Evolutionary conservation across 768 basidiomycete genomes (phyloP).

Genomic region (Lactarius evosmus): DNA sequence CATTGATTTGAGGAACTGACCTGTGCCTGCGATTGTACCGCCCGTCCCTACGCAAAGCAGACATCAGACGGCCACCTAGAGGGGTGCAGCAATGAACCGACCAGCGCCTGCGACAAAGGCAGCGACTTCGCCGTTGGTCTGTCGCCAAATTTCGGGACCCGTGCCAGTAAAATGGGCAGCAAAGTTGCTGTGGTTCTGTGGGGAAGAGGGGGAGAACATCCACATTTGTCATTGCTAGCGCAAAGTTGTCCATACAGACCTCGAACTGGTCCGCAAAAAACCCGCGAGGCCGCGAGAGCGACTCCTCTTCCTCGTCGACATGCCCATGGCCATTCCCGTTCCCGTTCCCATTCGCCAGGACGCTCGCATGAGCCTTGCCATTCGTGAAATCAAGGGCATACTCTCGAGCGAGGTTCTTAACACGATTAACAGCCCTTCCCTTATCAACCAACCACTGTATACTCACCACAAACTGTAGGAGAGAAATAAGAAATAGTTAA

Average conservation of each 20-base stretch:
- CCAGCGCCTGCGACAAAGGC: constrained; percentile 93
- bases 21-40: constrained; percentile 88
- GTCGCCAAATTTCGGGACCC: constrained; percentile 93
- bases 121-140: constrained; percentile 76
- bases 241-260: constrained; percentile 32
- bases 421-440: not conserved
- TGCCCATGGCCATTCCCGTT: constrained; percentile 32
- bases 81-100: constrained; percentile 31
- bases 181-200: constrained; percentile 83
- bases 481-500: constrained; percentile 20
- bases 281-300: constrained; percentile 60
- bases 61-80: not conserved
- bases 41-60: constrained; percentile 64
- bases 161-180: constrained; percentile 87
- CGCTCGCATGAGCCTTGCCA: constrained; percentile 32
- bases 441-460: not conserved
- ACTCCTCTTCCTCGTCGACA: constrained; percentile 40
- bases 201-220: not conserved
- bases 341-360: constrained; percentile 34
- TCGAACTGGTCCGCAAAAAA: constrained; percentile 98
- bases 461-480: constrained; percentile 38
- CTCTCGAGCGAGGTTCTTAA: constrained; percentile 82
- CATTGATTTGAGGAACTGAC: constrained; percentile 74
- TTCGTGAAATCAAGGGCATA: constrained; percentile 72
- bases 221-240: not conserved